phyloP scores from a whole-genome alignment of 2,329 filamentous ascomycete species.

The Alternaria panax region DNA sequence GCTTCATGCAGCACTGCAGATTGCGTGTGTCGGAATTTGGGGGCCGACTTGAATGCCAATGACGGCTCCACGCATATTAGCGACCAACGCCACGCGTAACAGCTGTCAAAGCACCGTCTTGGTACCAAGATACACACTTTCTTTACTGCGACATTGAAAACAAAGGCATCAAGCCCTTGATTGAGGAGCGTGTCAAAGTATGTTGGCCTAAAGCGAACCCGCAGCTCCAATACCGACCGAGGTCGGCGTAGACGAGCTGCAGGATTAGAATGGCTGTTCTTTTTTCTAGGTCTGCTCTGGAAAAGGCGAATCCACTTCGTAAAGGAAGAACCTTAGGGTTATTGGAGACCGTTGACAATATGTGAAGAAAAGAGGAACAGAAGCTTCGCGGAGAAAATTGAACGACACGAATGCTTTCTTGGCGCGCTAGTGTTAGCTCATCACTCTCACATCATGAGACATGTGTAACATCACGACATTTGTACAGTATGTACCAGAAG shows the following conservation, averaged over 20 bases:
- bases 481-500: background rate
- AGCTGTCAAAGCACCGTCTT: background rate
- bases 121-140: background rate
- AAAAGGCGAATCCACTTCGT: conserved; percentile 39
- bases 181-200: conserved; percentile 10
- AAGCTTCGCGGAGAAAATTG: conserved; percentile 12
- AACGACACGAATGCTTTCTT: conserved; percentile 1
- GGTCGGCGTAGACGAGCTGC: conserved; percentile 46
- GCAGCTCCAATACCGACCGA: conserved; percentile 45
- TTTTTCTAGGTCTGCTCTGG: conserved; percentile 47
- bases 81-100: conserved; percentile 3
- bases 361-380: conserved; percentile 33
- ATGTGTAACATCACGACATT: background rate
- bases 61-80: conserved; percentile 17
- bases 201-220: conserved; percentile 54
- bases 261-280: conserved; percentile 52
- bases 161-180: background rate
- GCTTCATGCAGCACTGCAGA: conserved; percentile 23
- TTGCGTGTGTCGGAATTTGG: conserved; percentile 10
- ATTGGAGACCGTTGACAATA: conserved; percentile 41
- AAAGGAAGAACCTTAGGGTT: conserved; percentile 37
- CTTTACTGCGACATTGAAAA: background rate
- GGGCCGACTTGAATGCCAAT: conserved; percentile 7
- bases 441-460: background rate
- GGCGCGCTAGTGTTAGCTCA: conserved; percentile 13